phyloP scores from a whole-genome alignment of 306 rosid species.

The Cicer pinnatifidum region DNA sequence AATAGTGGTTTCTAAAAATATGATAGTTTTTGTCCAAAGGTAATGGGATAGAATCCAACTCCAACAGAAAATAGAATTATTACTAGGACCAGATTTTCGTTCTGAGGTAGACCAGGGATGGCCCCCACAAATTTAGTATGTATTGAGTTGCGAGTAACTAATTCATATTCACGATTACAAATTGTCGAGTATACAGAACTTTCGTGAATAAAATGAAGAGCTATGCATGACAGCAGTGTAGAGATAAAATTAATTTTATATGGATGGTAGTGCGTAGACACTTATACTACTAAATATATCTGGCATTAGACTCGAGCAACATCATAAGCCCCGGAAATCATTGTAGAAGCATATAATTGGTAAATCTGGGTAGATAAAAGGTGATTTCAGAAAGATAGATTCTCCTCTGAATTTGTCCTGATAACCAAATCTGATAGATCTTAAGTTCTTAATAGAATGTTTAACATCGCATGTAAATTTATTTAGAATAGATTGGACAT shows the following conservation, averaged over 20 bases:
- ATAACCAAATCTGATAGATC: slow-evolving; percentile 19
- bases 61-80: slow-evolving; percentile 14
- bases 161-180: slow-evolving; percentile 20
- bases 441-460: slow-evolving; percentile 5
- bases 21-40: slow-evolving; percentile 18
- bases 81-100: slow-evolving; percentile 34
- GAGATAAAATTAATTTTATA: slow-evolving; percentile 16
- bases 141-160: slow-evolving; percentile 12
- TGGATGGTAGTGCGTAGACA: not conserved
- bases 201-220: slow-evolving; percentile 12
- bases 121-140: slow-evolving; percentile 21
- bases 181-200: slow-evolving; percentile 3
- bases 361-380: slow-evolving; percentile 31
- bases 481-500: slow-evolving; percentile 16
- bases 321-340: slow-evolving; percentile 23
- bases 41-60: slow-evolving; percentile 37
- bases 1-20: slow-evolving; percentile 12
- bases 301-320: slow-evolving; percentile 31
- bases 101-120: slow-evolving; percentile 28
- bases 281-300: not conserved
- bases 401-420: slow-evolving; percentile 7
- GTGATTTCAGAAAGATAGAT: slow-evolving; percentile 27
- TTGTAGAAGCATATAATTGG: slow-evolving; percentile 33
- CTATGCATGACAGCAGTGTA: not conserved
- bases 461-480: not conserved